Conservation (phyloP, 441 rosid species). For the Eutrema salsugineum region DNA sequence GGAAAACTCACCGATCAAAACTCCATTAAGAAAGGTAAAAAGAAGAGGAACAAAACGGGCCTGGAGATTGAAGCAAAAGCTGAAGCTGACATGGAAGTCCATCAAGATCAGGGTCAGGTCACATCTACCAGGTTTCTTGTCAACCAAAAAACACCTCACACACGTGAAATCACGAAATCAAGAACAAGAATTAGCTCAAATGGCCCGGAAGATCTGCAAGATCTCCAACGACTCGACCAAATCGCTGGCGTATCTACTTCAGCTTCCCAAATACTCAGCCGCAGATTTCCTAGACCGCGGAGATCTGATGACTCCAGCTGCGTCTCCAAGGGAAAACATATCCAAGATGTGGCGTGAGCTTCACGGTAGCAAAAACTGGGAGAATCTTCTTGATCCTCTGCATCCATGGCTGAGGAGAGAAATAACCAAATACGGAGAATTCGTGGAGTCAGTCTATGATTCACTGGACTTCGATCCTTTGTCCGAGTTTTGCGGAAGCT, state of each 20-base stretch:
- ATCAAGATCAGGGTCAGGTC: slow-evolving; percentile 32
- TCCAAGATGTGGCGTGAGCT: slow-evolving; percentile 54
- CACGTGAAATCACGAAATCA: not conserved
- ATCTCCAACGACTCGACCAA: slow-evolving; percentile 30
- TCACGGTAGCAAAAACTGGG: slow-evolving; percentile 51
- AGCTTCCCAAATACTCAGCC: slow-evolving; percentile 39
- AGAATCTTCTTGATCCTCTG: slow-evolving; percentile 51
- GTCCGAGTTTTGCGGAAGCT: slow-evolving; percentile 68
- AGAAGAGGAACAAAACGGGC: slow-evolving; percentile 30
- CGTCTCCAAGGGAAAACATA: slow-evolving; percentile 56
- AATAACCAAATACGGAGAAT: slow-evolving; percentile 64
- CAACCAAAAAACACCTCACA: slow-evolving; percentile 29
- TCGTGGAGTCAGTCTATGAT: slow-evolving; percentile 58
- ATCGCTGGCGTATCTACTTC: slow-evolving; percentile 42
- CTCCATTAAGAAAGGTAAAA: slow-evolving; percentile 28
- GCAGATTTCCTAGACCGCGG: slow-evolving; percentile 44
- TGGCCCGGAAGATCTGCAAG: slow-evolving; percentile 23
- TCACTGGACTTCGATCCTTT: slow-evolving; percentile 63
- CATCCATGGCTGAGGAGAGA: slow-evolving; percentile 59
- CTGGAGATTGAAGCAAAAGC: slow-evolving; percentile 42
- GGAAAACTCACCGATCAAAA: slow-evolving; percentile 39
- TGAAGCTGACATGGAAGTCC: slow-evolving; percentile 38
- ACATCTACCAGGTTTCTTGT: slow-evolving; percentile 19
- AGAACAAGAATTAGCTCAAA: slow-evolving; percentile 23
- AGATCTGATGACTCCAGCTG: slow-evolving; percentile 48